Evolutionary conservation across 2,329 filamentous ascomycete genomes (phyloP).

Genomic region (Sphaerulina vaccinii): DNA sequence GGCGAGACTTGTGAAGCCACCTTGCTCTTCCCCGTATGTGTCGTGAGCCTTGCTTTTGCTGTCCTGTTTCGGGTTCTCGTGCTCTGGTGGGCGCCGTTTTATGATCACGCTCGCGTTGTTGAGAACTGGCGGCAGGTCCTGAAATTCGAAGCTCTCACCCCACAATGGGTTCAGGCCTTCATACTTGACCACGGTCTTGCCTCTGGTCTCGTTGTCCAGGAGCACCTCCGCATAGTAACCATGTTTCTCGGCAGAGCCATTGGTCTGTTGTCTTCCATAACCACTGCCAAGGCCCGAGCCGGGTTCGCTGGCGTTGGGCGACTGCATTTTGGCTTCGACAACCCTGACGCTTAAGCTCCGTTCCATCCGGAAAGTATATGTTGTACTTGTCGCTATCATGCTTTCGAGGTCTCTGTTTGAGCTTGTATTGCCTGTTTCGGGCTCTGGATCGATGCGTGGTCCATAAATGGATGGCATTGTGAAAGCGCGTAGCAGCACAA

Average conservation of each 20-base stretch:
- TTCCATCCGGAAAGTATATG: slow-evolving; percentile 67
- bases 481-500: slow-evolving; percentile 85
- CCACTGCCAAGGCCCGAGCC: slow-evolving; percentile 27
- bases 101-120: slow-evolving; percentile 70
- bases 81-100: slow-evolving; percentile 56
- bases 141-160: slow-evolving; percentile 77
- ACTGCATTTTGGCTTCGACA: slow-evolving; percentile 60
- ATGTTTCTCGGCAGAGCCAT: slow-evolving; percentile 43
- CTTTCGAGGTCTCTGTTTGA: slow-evolving; percentile 26
- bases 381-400: slow-evolving; percentile 39
- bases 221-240: slow-evolving; percentile 79
- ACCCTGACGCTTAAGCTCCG: slow-evolving; percentile 59
- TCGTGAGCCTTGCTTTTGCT: slow-evolving; percentile 41
- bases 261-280: slow-evolving; percentile 13
- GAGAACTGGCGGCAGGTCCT: slow-evolving; percentile 67
- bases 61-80: slow-evolving; percentile 36
- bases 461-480: slow-evolving; percentile 89
- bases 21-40: slow-evolving; percentile 38
- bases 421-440: slow-evolving; percentile 21
- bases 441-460: slow-evolving; percentile 36
- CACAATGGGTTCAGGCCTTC: slow-evolving; percentile 76
- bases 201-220: slow-evolving; percentile 74
- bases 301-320: slow-evolving; percentile 30
- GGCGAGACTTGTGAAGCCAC: slow-evolving; percentile 47
- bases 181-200: slow-evolving; percentile 69